These are phyloP conservation scores for Anethum foeniculum DNA, from an alignment of 140 eudicot genomes.

Conservation along the genomic window DNA sequence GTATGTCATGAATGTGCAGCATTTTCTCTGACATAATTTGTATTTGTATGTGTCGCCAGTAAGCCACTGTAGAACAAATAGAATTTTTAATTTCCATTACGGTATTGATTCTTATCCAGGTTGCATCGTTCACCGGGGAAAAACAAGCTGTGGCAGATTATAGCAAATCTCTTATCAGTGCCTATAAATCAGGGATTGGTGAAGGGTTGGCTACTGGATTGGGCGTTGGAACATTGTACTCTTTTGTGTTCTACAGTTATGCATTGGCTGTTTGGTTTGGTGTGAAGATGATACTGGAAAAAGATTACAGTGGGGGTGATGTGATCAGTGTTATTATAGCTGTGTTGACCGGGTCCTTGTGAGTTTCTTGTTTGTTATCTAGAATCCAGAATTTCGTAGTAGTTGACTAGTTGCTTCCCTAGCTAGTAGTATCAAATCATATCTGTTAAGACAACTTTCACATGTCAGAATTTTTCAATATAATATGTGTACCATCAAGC, in stretches of 20 bases:
- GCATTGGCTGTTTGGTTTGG: conserved; percentile 85
- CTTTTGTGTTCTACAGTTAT: conserved; percentile 46
- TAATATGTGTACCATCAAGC: not conserved
- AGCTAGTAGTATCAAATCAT: not conserved
- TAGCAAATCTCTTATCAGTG: conserved; percentile 47
- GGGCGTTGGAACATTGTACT: conserved; percentile 57
- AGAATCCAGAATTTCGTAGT: not conserved
- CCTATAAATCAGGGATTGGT: conserved; percentile 52
- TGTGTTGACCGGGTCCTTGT: conserved; percentile 74
- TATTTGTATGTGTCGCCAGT: not conserved
- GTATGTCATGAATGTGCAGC: conserved; percentile 4
- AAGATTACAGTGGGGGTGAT: conserved; percentile 57
- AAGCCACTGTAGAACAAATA: not conserved
- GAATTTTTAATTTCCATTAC: not conserved
- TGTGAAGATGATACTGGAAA: conserved; percentile 57
- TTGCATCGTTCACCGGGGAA: conserved; percentile 88
- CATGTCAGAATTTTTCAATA: not conserved
- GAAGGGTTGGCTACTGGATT: conserved; percentile 74
- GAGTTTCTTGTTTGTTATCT: conserved; percentile 12
- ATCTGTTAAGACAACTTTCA: not conserved
- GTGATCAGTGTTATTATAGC: conserved; percentile 66
- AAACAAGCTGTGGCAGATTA: conserved; percentile 66
- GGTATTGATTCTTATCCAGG: conserved; percentile 27
- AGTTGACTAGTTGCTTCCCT: not conserved
- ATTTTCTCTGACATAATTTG: no score